phyloP scores from a whole-genome alignment of 1,284 basidiomycete species.

The Phaffia rhodozyma region DNA sequence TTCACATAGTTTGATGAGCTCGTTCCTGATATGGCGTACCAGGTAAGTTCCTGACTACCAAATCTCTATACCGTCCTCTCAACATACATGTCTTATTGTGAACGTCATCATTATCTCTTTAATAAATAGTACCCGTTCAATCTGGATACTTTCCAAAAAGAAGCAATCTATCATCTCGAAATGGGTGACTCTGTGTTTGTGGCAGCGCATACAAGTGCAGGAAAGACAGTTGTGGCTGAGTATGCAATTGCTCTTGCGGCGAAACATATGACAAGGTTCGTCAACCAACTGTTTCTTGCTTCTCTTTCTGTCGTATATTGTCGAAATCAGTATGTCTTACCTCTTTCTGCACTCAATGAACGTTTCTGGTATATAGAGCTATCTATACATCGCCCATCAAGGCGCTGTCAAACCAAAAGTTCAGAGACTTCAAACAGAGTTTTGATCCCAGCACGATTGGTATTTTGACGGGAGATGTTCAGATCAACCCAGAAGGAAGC shows the following conservation, averaged over 20 bases:
- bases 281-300: neutral
- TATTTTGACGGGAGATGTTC: conserved; percentile 96
- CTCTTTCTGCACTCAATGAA: conserved; percentile 10
- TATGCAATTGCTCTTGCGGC: conserved; percentile 94
- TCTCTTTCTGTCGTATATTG: neutral
- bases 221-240: conserved; percentile 98
- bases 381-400: conserved; percentile 99
- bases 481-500: conserved; percentile 95
- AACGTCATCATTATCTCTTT: no score
- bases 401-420: conserved; percentile 97
- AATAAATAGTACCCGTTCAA: conserved; percentile 61
- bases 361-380: conserved; percentile 47
- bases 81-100: neutral
- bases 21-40: conserved; percentile 36
- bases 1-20: conserved; percentile 34
- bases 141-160: conserved; percentile 86
- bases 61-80: neutral
- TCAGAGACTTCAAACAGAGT: conserved; percentile 94
- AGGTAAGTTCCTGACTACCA: conserved; percentile 22
- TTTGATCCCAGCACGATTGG: conserved; percentile 88
- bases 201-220: conserved; percentile 97
- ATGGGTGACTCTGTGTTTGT: conserved; percentile 97
- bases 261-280: conserved; percentile 94
- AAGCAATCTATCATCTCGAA: conserved; percentile 91
- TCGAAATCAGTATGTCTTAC: conserved; percentile 4